Evolutionary conservation across 2,329 filamentous ascomycete species (phyloP).

Genomic region (Pestalotiopsis sp.): DNA sequence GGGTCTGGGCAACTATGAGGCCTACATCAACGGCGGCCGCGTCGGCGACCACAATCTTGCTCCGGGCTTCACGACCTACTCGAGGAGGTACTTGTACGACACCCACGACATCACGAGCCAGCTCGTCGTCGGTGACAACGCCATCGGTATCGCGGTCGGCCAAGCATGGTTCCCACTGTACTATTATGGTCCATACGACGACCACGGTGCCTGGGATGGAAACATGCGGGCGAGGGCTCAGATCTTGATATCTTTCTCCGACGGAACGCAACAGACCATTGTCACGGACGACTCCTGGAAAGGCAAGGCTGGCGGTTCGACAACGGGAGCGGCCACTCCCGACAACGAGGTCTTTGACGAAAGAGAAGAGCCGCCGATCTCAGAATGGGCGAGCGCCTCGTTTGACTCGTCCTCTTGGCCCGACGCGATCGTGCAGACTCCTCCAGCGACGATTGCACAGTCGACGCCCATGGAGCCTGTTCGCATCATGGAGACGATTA

Average conservation of each 20-base stretch:
- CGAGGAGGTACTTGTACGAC: constrained; percentile 52
- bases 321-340: not conserved
- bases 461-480: not conserved
- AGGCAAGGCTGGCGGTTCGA: constrained; percentile 11
- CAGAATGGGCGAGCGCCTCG: not conserved
- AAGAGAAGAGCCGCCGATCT: not conserved
- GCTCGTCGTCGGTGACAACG: constrained; percentile 39
- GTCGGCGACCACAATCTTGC: constrained; percentile 45
- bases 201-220: constrained; percentile 37
- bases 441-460: not conserved
- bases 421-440: not conserved
- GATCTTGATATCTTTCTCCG: constrained; percentile 25
- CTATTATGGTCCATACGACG: not conserved
- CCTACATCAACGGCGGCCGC: constrained; percentile 46
- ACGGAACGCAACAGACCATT: constrained; percentile 23
- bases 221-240: constrained; percentile 29
- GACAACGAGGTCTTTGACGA: not conserved
- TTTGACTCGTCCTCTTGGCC: not conserved
- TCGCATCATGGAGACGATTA: not conserved
- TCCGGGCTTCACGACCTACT: constrained; percentile 56
- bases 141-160: constrained; percentile 47
- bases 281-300: constrained; percentile 34
- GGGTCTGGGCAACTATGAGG: constrained; percentile 46
- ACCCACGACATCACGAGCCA: constrained; percentile 52
- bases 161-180: constrained; percentile 51